Base-by-base conservation (phyloP, 306 rosid species). In the Castanospermum australe region DNA sequence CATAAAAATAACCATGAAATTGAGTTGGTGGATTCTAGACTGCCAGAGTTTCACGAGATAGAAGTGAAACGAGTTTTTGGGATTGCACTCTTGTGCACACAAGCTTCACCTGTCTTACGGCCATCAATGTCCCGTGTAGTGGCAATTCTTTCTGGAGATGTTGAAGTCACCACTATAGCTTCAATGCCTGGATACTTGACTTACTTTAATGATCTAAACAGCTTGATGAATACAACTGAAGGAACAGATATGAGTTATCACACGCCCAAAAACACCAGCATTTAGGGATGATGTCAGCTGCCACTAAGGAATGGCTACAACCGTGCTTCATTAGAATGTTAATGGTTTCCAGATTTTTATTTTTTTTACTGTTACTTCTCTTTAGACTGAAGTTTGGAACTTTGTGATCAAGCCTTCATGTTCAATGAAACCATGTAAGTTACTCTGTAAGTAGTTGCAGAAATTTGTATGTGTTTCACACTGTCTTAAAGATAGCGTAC, bases 71-170 rank as follows among this genome's bases (percentile, higher is more conserved):
- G 88, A 35, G 66, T 87, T 5, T 57, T 84, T 6, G 75, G 81
- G 12, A 67, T 87, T 65, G 67, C 83, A 28, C 69, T 82, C 21
- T 57, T 77, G 67, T 87, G 88, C 81, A 84, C 83, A 45, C 91
- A 87, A 76, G 30, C 88, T 38, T 79, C 87, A 15, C 87, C 87
- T 25, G 4, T 5, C 15, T 59, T 59, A 39, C 81, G 83, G 30
- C 91, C 91, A 25, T 67, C 83, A 8, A 87, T 87, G 91, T 84
- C 88, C 4, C 73, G 82, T 3, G 81, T 82, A 28, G 83, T 87
- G 79, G 88, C 86, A 66, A 87, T 87, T 87, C 85, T 87, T 63
- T 51, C 65, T 0, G 88, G 91, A 66, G 85, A 85, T 64, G 38
- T 55, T 6, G 88, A 84, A 66, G 86, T 84, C 79, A 24, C 72